Conservation (phyloP, 148 eudicot species). For the Cornus kousa region DNA sequence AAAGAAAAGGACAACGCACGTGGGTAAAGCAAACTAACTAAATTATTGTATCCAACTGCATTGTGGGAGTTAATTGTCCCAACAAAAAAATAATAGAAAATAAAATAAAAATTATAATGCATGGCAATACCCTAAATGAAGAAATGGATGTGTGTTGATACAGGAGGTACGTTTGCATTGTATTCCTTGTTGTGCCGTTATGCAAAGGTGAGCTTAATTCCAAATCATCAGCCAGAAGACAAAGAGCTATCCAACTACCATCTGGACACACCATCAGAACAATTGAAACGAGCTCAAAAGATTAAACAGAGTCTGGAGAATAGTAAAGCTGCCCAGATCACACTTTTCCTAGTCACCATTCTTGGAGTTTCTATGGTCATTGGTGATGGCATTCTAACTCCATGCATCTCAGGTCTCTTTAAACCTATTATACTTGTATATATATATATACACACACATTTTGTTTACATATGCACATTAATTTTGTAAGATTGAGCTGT, state of each 20-base stretch:
- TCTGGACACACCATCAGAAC: slow-evolving; percentile 29
- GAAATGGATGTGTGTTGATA: neutral
- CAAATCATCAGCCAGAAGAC: slow-evolving; percentile 52
- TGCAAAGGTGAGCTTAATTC: slow-evolving; percentile 49
- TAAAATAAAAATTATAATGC: too few relatives aligned
- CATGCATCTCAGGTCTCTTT: slow-evolving; percentile 44
- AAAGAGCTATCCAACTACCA: slow-evolving; percentile 39
- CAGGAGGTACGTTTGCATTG: slow-evolving; percentile 60
- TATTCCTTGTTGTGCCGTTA: slow-evolving; percentile 49
- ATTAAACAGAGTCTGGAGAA: slow-evolving; percentile 36
- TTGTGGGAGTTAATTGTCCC: too few relatives aligned
- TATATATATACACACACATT: neutral
- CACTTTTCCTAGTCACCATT: slow-evolving; percentile 47
- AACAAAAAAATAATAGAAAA: too few relatives aligned
- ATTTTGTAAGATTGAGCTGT: neutral
- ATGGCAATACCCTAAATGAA: too few relatives aligned
- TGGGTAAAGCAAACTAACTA: too few relatives aligned
- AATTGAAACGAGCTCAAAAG: slow-evolving; percentile 30
- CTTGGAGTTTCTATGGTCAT: slow-evolving; percentile 62
- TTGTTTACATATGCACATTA: neutral
- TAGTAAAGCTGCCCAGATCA: slow-evolving; percentile 27
- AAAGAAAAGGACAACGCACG: too few relatives aligned
- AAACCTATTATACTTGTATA: too few relatives aligned
- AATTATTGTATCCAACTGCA: too few relatives aligned
- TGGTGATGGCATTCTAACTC: slow-evolving; percentile 53